Evolutionary conservation across 139 green algal genomes (phyloP), one percentile per base, ranked within the genome.

Genomic region (Spirogloea muscicola): DNA sequence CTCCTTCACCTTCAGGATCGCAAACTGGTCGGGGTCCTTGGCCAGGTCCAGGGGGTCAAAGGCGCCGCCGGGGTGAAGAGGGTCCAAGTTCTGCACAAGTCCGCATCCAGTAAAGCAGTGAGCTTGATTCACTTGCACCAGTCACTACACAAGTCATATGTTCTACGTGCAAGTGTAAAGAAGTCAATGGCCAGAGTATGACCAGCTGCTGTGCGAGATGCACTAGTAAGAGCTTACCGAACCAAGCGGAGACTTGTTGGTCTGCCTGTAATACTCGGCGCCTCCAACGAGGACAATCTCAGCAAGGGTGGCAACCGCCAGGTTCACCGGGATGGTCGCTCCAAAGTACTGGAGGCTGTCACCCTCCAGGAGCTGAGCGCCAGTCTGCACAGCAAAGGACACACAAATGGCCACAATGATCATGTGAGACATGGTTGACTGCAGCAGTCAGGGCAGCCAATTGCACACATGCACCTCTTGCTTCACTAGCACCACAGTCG

Each of bases 41-140:
- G 78, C 78, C 41, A 84, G 62, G 27, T 51, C 64, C n/a, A 84
- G 40, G 62, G 78, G 78, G 61, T 84, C 78, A 61, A 98, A 37
- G 94, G 94, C 51, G 90, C 94, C 91, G 76, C 91, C 91, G 51
- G 93, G 93, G 90, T 97, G 92, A 55, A 96, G 87, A 64, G 88
- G 76, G 90, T 98, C 93, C 60, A 80, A 51, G 72, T 73, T 62
- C 72, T 80, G 72, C 37, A 80, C n/a, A n/a, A n/a, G n/a, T n/a
- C n/a, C n/a, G n/a, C n/a, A n/a, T n/a, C n/a, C n/a, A n/a, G n/a
- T n/a, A n/a, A n/a, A n/a, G n/a, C n/a, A n/a, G n/a, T n/a, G n/a
- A n/a, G n/a, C n/a, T n/a, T n/a, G n/a, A n/a, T n/a, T n/a, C n/a
- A n/a, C n/a, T n/a, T n/a, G n/a, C n/a, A n/a, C n/a, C n/a, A n/a